Base-by-base conservation (phyloP, 306 rosid species). In the Arachis hypogaea region DNA sequence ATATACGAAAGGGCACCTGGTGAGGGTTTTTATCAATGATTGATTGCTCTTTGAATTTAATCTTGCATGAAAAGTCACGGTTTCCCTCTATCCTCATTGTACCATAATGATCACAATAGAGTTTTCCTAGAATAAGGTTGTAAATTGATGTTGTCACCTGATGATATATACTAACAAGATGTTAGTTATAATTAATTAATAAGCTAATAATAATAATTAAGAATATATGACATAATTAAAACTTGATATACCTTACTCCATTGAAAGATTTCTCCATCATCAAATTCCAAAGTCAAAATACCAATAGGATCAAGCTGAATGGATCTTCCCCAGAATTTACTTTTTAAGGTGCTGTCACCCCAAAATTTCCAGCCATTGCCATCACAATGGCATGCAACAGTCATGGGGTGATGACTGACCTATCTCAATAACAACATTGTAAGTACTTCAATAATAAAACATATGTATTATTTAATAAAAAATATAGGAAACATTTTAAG, bases 391-490 rank as follows among this genome's bases (percentile, higher is more conserved):
- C 97, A 91, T 77, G 98, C 98, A 72, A 93, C 77, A 75, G 85
- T 59, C 97, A 91, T 83, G 43, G 98, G 98, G 77, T 93, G 97
- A 82, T 93, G 98, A 81, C 98, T 93, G 74, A 93, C 98, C 98
- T 93, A 84, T 79, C 77, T 68, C 77, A 61, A 71, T 57, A 82
- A 56, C 30, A 82, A 79, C 45, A 66, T 40, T 70, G 14, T 59
- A 45, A 76, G 74, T 63, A 59, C 11, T 44, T 73, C 56, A 33
- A 30, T 16, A 22, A 22, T 22, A 22, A 22, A 22, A 22, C 28
- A 22, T 22, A 22, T 22, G 28, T 22, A 22, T 22, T 22, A 22
- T 22, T 22, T 1, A 22, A 22, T 22, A 22, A 22, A 22, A 22
- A 14, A 14, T 14, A 14, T 14, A 14, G 14, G 14, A 14, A 14